Evolutionary conservation across 1,139 yeast species (phyloP), one percentile per base, ranked within the genome.

Genomic region (Saccharomycopsis phalli): DNA sequence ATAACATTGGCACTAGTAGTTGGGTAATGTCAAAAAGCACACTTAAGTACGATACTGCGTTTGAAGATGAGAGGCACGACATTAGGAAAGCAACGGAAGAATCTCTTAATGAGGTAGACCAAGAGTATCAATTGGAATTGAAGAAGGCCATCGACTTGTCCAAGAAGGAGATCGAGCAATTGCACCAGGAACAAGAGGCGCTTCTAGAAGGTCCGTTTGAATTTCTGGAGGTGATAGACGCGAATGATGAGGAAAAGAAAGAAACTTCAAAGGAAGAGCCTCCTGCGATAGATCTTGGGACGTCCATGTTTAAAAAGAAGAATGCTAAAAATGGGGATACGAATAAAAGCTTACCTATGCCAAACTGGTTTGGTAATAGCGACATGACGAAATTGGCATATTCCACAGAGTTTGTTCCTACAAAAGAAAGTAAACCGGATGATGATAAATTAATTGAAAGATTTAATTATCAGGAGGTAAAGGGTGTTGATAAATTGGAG

Each of bases 61-160:
- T 21, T 4, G 30, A 31, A 4, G 36, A 22, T 7, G 3, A 22
- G 17, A 20, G 26, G 14, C 10, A 14, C 10, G 13, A 30, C 6
- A 5, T 37, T 1, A 42, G 45, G 19, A 47, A 46, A n/a, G 35
- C 35, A 6, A 7, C 45, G 7, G 37, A 36, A 10, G 34, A 46
- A 11, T 29, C 41, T 17, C 30, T 17, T 11, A 42, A 58, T 10
- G 59, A 59, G 30, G 66, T 61, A 38, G 46, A 35, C 8, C 68
- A 62, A 18, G 55, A 57, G 25, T 59, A 60, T 7, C 50, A 57
- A 26, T 66, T 65, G 34, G 74, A 73, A 32, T 49, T 71, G 41
- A 59, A 60, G 47, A 61, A 57, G 42, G 78, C 78, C 1, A 62
- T 72, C 22, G 69, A 68, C 43, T 57, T 55, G 32, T 71, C 79